These are phyloP conservation scores for Wickerhamia fluorescens DNA, from an alignment of 805 yeast species.

Conservation along the genomic window DNA sequence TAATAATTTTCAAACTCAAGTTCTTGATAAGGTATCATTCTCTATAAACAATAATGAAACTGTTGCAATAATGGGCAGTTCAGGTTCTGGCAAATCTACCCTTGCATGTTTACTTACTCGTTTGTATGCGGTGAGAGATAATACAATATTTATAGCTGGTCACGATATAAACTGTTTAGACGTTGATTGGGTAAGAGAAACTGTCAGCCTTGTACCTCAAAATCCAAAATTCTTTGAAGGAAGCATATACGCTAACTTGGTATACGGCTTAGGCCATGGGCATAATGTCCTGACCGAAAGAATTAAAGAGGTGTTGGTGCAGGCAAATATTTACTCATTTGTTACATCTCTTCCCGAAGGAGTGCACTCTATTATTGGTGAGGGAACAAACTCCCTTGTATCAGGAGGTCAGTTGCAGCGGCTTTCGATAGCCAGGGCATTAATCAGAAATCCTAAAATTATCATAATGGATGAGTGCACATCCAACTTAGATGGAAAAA, in stretches of 20 bases:
- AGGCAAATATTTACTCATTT: constrained; percentile 49
- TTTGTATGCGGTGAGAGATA: constrained; percentile 37
- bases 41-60: constrained; percentile 39
- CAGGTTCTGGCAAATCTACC: constrained; percentile 93
- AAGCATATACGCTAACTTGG: constrained; percentile 60
- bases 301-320: constrained; percentile 32
- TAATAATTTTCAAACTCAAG: constrained; percentile 8
- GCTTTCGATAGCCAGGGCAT: constrained; percentile 74
- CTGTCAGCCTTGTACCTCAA: constrained; percentile 71
- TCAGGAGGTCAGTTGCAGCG: constrained; percentile 94
- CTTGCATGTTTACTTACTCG: constrained; percentile 49
- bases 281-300: constrained; percentile 16
- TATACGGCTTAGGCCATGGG: constrained; percentile 42
- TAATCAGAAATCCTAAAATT: constrained; percentile 57
- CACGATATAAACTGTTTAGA: constrained; percentile 42
- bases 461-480: constrained; percentile 88
- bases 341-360: constrained; percentile 50
- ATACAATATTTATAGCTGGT: constrained; percentile 39
- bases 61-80: constrained; percentile 71
- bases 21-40: constrained; percentile 40
- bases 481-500: constrained; percentile 71
- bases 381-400: constrained; percentile 35
- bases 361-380: constrained; percentile 53
- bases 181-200: constrained; percentile 40
- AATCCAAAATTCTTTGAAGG: constrained; percentile 67